A percentile compares a stretch with the other conserved stretches of the same genome.
Evolutionary conservation across 768 basidiomycete genomes (phyloP).

Genomic region (Neoboletus brunneissimus): DNA sequence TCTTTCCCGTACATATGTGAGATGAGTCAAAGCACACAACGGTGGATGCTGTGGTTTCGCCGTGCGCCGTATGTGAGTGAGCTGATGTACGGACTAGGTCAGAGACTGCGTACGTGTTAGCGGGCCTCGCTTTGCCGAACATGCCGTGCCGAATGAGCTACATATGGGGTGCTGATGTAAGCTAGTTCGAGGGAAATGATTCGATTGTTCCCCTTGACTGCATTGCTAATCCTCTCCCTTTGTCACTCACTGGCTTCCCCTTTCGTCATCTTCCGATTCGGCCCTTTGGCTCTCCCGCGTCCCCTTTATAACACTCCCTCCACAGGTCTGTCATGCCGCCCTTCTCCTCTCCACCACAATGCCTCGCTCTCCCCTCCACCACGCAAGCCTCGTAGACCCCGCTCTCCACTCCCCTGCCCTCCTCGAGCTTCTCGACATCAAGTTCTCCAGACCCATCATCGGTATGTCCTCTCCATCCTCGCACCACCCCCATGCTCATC

Average conservation of each 20-base stretch:
- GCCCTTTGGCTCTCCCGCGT: constrained; percentile 29
- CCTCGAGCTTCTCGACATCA: constrained; percentile 64
- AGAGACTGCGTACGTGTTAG: no score
- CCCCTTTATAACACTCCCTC: constrained; percentile 32
- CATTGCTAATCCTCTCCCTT: constrained; percentile 29
- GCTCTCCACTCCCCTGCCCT: constrained; percentile 61
- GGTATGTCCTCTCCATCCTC: constrained; percentile 43
- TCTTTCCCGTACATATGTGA: no score
- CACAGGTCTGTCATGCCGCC: constrained; percentile 3
- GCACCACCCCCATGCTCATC: neutral
- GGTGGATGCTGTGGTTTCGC: no score
- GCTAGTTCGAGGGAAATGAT: constrained; percentile 4
- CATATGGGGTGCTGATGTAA: constrained; percentile 1
- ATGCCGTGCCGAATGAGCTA: no score
- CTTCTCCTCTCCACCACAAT: constrained; percentile 11
- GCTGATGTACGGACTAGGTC: no score
- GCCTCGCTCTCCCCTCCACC: constrained; percentile 38
- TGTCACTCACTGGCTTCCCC: constrained; percentile 21
- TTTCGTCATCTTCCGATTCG: constrained; percentile 35
- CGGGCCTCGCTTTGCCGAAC: no score
- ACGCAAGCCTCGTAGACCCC: constrained; percentile 59
- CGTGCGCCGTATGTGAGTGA: no score
- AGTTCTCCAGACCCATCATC: constrained; percentile 58
- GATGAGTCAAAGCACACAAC: no score
- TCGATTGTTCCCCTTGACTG: neutral